These are phyloP conservation scores for Stylonectria norvegica DNA, from an alignment of 2,329 filamentous ascomycete species.

Conservation along the genomic window DNA sequence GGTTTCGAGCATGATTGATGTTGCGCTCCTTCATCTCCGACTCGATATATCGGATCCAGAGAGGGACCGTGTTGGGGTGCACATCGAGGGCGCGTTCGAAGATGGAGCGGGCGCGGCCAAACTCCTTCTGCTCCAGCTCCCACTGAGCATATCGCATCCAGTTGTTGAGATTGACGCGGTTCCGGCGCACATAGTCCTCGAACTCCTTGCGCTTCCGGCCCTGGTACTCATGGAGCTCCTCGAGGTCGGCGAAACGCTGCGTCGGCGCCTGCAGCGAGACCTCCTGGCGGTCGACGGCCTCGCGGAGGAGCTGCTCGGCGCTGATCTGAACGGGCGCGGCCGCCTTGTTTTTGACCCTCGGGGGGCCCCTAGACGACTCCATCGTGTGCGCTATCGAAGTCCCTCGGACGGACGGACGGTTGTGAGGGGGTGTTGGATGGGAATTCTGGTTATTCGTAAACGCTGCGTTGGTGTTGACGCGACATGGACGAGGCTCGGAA, in stretches of 20 bases:
- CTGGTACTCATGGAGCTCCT: conserved; percentile 97
- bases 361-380: conserved; percentile 88
- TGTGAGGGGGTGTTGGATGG: too few relatives aligned
- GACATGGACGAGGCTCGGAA: conserved; percentile 25
- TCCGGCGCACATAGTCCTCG: conserved; percentile 95
- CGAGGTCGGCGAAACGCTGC: conserved; percentile 91
- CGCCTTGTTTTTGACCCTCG: conserved; percentile 98
- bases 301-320: conserved; percentile 92
- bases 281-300: conserved; percentile 96
- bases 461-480: conserved; percentile 17
- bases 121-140: conserved; percentile 98
- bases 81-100: conserved; percentile 95
- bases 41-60: conserved; percentile 94
- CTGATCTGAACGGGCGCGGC: conserved; percentile 88
- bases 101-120: conserved; percentile 81
- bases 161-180: conserved; percentile 94
- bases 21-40: conserved; percentile 90
- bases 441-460: too few relatives aligned
- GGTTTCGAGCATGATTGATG: conserved; percentile 93
- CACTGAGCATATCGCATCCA: conserved; percentile 98
- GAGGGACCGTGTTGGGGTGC: conserved; percentile 76
- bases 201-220: conserved; percentile 94
- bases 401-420: too few relatives aligned
- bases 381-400: too few relatives aligned
- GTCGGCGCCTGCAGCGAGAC: conserved; percentile 82